Conservation (phyloP, 768 basidiomycete genomes). For the Suillus sp. region DNA sequence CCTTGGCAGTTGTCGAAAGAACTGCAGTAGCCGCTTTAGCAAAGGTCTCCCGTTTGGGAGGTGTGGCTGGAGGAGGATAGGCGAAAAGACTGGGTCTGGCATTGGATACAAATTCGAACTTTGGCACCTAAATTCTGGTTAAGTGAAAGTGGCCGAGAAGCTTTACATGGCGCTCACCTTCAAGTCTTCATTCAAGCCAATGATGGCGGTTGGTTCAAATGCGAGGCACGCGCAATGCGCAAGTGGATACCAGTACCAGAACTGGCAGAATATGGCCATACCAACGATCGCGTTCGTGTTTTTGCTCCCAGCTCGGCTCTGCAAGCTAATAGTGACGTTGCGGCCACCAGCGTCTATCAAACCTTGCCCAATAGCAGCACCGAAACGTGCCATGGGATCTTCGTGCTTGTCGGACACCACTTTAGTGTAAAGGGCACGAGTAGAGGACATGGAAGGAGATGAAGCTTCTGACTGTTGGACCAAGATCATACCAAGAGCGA, state of each 20-base stretch:
- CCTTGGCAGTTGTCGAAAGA: conserved; percentile 94
- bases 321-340: conserved; percentile 92
- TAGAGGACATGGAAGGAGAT: conserved; percentile 77
- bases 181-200: conserved; percentile 84
- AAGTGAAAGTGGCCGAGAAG: conserved; percentile 9
- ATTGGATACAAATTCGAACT: conserved; percentile 90
- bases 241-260: conserved; percentile 99
- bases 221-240: conserved; percentile 91
- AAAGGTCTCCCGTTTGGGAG: conserved; percentile 90
- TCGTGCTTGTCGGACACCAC: conserved; percentile 96
- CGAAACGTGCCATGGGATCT: conserved; percentile 98
- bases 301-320: conserved; percentile 89
- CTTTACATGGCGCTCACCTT: conserved; percentile 43
- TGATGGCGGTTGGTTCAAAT: conserved; percentile 94
- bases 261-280: conserved; percentile 98
- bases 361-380: conserved; percentile 93
- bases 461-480: conserved; percentile 94
- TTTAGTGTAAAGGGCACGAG: conserved; percentile 84
- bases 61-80: conserved; percentile 83
- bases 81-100: conserved; percentile 90
- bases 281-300: conserved; percentile 96
- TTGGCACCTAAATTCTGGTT: conserved; percentile 67
- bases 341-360: conserved; percentile 97
- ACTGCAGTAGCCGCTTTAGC: conserved; percentile 94
- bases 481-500: conserved; percentile 94